phyloP scores from a whole-genome alignment of 1,139 yeast genomes.

The Blastobotrys apis region DNA sequence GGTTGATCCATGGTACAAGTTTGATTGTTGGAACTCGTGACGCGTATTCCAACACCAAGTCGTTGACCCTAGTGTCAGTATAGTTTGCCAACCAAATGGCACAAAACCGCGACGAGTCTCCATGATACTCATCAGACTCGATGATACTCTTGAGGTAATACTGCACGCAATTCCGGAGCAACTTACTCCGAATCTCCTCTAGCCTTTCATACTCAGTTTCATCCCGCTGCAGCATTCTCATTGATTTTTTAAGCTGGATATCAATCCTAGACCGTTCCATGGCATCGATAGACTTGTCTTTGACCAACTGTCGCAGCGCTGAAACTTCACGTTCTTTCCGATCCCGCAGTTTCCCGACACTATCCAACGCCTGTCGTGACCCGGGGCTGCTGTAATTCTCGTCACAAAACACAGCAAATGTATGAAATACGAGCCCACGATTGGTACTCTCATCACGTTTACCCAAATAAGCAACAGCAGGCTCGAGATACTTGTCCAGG shows the following conservation, averaged over 20 bases:
- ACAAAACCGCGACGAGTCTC: constrained; percentile 70
- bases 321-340: constrained; percentile 26
- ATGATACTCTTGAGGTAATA: constrained; percentile 56
- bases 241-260: constrained; percentile 36
- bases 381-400: constrained; percentile 50
- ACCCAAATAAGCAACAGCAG: constrained; percentile 33
- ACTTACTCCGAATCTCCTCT: constrained; percentile 39
- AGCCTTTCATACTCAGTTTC: constrained; percentile 43
- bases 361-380: constrained; percentile 44
- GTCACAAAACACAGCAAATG: constrained; percentile 74
- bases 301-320: constrained; percentile 46
- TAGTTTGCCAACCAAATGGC: constrained; percentile 79
- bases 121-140: constrained; percentile 45
- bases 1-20: constrained; percentile 78
- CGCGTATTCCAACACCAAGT: constrained; percentile 24
- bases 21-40: constrained; percentile 54
- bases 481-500: constrained; percentile 51
- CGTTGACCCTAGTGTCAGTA: constrained; percentile 38
- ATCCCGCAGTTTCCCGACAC: constrained; percentile 47
- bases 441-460: constrained; percentile 21
- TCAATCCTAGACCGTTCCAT: constrained; percentile 24
- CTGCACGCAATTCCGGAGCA: constrained; percentile 53
- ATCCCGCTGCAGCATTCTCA: constrained; percentile 49
- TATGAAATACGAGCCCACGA: constrained; percentile 48
- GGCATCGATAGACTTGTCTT: constrained; percentile 28